Conservation (phyloP, 2,329 filamentous ascomycete species). For the Ceratocystiopsis brevicomis region DNA sequence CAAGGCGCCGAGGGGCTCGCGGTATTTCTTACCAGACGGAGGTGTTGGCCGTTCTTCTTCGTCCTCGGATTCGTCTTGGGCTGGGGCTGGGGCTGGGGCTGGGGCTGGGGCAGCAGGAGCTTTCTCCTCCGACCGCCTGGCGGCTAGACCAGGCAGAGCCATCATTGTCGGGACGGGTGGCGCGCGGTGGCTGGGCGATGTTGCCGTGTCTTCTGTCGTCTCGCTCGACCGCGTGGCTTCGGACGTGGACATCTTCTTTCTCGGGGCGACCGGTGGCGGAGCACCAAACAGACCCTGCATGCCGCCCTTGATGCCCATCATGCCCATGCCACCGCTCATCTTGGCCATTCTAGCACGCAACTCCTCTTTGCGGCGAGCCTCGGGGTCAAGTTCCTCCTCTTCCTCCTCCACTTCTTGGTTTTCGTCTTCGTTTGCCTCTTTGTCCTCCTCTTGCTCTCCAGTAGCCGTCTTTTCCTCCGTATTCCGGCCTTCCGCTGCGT, state of each 20-base stretch:
- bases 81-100: no score
- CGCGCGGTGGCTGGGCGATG: conserved; percentile 24
- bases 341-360: conserved; percentile 92
- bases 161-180: conserved; percentile 41
- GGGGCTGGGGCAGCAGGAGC: conserved; percentile 11
- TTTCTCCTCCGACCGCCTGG: conserved; percentile 27
- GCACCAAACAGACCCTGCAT: conserved; percentile 87
- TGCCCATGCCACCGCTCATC: conserved; percentile 94
- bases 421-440: conserved; percentile 11
- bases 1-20: no score
- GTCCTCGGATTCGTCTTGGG: conserved; percentile 6
- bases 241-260: conserved; percentile 29
- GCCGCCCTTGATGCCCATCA: conserved; percentile 53
- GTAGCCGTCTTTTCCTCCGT: neutral
- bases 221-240: conserved; percentile 17
- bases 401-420: conserved; percentile 42
- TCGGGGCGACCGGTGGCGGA: conserved; percentile 30
- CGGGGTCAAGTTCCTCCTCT: conserved; percentile 73
- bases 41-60: conserved; percentile 16
- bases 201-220: conserved; percentile 21
- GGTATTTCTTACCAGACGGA: no score
- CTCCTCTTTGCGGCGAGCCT: conserved; percentile 69
- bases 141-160: conserved; percentile 54
- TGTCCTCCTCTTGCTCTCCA: neutral
- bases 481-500: neutral